Evolutionary conservation across 208 protist species (phyloP).

Genomic region (Trypanosoma lewisi): DNA sequence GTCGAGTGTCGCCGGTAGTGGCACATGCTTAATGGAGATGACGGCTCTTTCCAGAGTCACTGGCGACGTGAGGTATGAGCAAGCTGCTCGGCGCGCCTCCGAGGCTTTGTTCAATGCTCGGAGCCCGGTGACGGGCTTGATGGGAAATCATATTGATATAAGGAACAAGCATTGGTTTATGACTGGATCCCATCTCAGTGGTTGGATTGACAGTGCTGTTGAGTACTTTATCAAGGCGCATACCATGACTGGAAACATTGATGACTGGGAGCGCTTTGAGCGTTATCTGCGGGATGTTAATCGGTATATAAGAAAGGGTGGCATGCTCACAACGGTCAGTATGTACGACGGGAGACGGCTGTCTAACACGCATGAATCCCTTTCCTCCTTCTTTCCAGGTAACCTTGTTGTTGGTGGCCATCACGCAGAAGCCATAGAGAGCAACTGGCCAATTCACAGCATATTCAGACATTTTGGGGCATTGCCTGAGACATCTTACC

Average conservation of each 20-base stretch:
- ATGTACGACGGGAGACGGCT: conserved; percentile 36
- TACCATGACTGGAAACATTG: no score
- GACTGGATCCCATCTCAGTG: conserved; percentile 15
- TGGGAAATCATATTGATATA: conserved; percentile 57
- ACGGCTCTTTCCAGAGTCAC: conserved; percentile 42
- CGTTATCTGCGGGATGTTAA: no score
- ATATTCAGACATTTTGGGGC: conserved; percentile 71
- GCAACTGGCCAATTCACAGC: conserved; percentile 42
- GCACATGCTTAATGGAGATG: conserved; percentile 67
- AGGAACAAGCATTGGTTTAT: conserved; percentile 25
- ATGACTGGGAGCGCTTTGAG: no score
- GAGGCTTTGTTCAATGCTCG: conserved; percentile 34
- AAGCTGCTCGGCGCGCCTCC: conserved; percentile 29
- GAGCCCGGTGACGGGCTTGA: conserved; percentile 22
- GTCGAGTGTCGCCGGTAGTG: no score
- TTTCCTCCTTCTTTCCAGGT: conserved; percentile 84
- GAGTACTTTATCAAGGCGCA: no score
- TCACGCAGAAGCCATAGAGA: conserved; percentile 40
- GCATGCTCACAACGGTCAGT: no score
- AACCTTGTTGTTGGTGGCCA: conserved; percentile 61
- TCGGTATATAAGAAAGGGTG: no score
- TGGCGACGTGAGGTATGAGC: conserved; percentile 38
- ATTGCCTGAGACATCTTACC: conserved; percentile 61
- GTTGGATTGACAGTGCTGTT: no score
- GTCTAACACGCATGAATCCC: conserved; percentile 41